Evolutionary conservation across 1,139 yeast genomes (phyloP).

Genomic region (Zhuliangozyma blackwelliae): DNA sequence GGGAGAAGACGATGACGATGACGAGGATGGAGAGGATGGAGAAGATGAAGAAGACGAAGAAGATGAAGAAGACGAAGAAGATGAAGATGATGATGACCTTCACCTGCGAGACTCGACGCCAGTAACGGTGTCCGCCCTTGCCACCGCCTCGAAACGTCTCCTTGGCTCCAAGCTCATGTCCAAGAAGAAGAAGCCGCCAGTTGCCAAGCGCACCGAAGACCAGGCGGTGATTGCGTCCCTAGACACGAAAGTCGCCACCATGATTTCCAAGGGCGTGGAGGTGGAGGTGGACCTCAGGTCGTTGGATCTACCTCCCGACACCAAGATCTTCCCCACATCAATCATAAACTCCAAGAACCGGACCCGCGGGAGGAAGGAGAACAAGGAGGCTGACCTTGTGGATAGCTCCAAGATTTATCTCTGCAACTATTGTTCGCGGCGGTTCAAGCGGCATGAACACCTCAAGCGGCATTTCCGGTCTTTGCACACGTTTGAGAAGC

Average conservation of each 20-base stretch:
- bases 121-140: slow-evolving; percentile 17
- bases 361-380: slow-evolving; percentile 45
- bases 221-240: slow-evolving; percentile 8
- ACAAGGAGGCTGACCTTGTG: slow-evolving; percentile 42
- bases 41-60: neutral
- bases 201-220: slow-evolving; percentile 7
- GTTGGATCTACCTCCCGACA: slow-evolving; percentile 39
- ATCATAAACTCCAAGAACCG: slow-evolving; percentile 32
- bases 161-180: slow-evolving; percentile 36
- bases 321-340: slow-evolving; percentile 34
- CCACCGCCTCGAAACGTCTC: slow-evolving; percentile 37
- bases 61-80: neutral
- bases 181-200: slow-evolving; percentile 17
- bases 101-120: slow-evolving; percentile 3
- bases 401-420: slow-evolving; percentile 40
- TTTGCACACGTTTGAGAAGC: slow-evolving; percentile 70
- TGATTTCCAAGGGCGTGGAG: slow-evolving; percentile 29
- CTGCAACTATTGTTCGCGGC: slow-evolving; percentile 51
- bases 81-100: slow-evolving; percentile 1
- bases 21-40: too few relatives aligned
- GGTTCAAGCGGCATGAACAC: slow-evolving; percentile 78
- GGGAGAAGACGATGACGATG: neutral
- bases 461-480: slow-evolving; percentile 73
- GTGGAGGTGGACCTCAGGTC: slow-evolving; percentile 41
- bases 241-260: slow-evolving; percentile 20